phyloP scores from a whole-genome alignment of 192 early-diverging fungal species.

The Kickxella alabastrina region DNA sequence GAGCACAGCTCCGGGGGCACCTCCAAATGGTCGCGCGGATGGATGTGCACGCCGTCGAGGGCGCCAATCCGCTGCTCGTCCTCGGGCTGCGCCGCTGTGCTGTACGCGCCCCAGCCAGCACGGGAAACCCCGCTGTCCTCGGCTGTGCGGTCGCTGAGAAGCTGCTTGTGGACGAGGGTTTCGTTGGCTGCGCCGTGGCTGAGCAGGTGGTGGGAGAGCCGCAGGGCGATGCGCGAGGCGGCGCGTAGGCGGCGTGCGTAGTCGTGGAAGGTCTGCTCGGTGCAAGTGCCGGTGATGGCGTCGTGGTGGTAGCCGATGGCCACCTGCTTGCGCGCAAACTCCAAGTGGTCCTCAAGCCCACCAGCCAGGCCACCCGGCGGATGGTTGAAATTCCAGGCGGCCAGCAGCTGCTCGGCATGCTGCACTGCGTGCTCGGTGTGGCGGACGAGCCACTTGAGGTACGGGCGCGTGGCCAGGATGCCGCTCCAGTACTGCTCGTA shows the following conservation, averaged over 20 bases:
- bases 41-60: too few relatives aligned
- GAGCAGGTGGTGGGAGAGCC: constrained; percentile 5
- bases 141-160: neutral
- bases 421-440: constrained; percentile 39
- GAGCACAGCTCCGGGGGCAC: too few relatives aligned
- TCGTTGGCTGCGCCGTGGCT: too few relatives aligned
- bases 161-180: too few relatives aligned
- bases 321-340: constrained; percentile 43
- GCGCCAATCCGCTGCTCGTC: too few relatives aligned
- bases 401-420: constrained; percentile 36
- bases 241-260: constrained; percentile 22
- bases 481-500: constrained; percentile 52
- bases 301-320: constrained; percentile 51
- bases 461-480: constrained; percentile 28
- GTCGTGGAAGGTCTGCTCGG: constrained; percentile 16
- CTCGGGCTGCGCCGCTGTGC: neutral
- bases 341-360: constrained; percentile 19
- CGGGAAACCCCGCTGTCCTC: neutral
- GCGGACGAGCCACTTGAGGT: constrained; percentile 39
- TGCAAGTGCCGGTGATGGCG: constrained; percentile 42
- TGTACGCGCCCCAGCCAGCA: too few relatives aligned
- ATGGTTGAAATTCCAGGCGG: neutral
- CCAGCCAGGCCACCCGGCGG: constrained; percentile 1
- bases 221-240: constrained; percentile 18
- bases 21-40: too few relatives aligned